Percentiles rank a stretch among this genome's conserved stretches.
Conservation (phyloP, 2,329 filamentous ascomycete genomes). For the Stachybotrys elegans region DNA sequence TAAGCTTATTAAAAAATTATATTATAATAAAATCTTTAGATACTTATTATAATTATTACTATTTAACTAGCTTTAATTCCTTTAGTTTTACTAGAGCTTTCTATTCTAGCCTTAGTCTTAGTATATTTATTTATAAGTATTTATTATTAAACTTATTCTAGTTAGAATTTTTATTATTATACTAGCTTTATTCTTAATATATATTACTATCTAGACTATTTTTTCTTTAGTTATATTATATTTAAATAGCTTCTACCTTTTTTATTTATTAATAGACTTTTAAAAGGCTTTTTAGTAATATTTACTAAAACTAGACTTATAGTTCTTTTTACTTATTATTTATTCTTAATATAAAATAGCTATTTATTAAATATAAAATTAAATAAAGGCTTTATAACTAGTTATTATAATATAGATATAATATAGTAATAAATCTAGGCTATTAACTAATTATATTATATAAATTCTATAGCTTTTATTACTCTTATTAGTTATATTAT, state of each 20-base stretch:
- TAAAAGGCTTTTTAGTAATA: not conserved
- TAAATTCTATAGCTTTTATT: too few relatives aligned
- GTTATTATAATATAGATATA: not conserved
- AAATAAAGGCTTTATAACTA: not conserved
- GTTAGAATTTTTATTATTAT: not conserved
- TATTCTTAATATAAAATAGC: conserved; percentile 1
- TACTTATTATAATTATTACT: not conserved
- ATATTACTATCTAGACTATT: conserved; percentile 1
- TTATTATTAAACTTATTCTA: not conserved
- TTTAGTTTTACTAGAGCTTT: not conserved
- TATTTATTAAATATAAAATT: conserved; percentile 4
- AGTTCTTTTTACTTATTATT: not conserved
- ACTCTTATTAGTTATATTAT: too few relatives aligned
- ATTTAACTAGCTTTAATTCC: not conserved
- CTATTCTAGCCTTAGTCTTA: not conserved
- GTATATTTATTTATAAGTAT: not conserved
- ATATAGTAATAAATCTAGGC: too few relatives aligned
- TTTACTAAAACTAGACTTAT: not conserved
- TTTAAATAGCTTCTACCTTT: not conserved
- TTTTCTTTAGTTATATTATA: not conserved
- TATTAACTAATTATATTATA: too few relatives aligned
- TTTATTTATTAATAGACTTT: not conserved
- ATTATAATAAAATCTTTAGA: conserved; percentile 2
- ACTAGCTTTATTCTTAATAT: not conserved
- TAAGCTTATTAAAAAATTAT: not conserved